These are phyloP conservation scores for Coemansia sp. DNA, from an alignment of 192 early-diverging fungal species.

Conservation along the genomic window DNA sequence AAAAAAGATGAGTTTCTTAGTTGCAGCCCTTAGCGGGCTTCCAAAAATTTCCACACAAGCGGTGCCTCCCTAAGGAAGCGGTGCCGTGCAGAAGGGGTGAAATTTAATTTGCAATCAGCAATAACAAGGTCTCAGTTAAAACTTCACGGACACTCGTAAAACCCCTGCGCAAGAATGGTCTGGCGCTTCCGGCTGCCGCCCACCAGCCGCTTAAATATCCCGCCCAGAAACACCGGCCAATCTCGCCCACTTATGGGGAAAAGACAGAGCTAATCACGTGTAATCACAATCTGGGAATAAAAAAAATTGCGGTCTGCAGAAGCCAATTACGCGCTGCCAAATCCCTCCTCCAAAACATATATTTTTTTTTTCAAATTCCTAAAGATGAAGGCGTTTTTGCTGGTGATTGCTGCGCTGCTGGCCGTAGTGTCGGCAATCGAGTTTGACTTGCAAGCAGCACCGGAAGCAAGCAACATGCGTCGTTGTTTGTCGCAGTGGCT, in stretches of 20 bases:
- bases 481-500: conserved; percentile 82
- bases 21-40: conserved; percentile 23
- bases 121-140: conserved; percentile 44
- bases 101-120: conserved; percentile 50
- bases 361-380: not conserved
- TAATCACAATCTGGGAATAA: not conserved
- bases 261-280: not conserved
- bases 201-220: not conserved
- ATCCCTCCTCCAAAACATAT: conserved; percentile 1
- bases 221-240: not conserved
- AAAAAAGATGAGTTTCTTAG: not conserved
- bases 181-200: conserved; percentile 1
- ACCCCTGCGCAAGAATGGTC: conserved; percentile 47
- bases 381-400: conserved; percentile 20
- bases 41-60: conserved; percentile 51
- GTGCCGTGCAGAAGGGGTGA: conserved; percentile 33
- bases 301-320: conserved; percentile 1
- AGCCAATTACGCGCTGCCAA: conserved; percentile 22
- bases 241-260: conserved; percentile 4
- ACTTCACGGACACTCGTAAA: conserved; percentile 50
- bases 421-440: conserved; percentile 60
- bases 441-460: conserved; percentile 70
- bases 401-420: conserved; percentile 16
- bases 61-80: conserved; percentile 8
- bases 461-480: conserved; percentile 37